Percentiles rank a stretch among this genome's conserved stretches.
These are phyloP conservation scores for Pseudognaphalium luteoalbum DNA, from an alignment of 129 eudicot species.

Conservation along the genomic window DNA sequence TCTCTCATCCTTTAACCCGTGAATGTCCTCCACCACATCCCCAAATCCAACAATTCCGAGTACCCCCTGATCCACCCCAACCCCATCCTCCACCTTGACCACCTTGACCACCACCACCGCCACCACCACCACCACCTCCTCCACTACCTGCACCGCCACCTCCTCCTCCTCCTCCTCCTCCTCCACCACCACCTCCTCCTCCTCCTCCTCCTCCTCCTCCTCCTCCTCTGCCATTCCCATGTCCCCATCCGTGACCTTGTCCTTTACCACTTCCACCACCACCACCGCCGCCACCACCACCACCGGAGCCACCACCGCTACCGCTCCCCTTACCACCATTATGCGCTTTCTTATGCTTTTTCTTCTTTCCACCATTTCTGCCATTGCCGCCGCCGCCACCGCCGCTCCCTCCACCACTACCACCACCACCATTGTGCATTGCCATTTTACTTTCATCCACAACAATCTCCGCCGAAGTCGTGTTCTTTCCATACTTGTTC, in stretches of 20 bases:
- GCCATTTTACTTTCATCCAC: constrained; percentile 26
- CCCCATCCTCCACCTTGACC: constrained; percentile 26
- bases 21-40: constrained; percentile 20
- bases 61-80: constrained; percentile 23
- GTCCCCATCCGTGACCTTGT: not conserved
- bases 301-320: not conserved
- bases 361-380: not conserved
- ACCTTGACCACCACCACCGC: not conserved
- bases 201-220: not conserved
- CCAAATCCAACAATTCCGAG: constrained; percentile 29
- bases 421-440: not conserved
- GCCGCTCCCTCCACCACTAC: not conserved
- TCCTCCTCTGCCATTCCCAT: not conserved
- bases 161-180: not conserved
- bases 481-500: constrained; percentile 22
- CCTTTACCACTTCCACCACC: not conserved
- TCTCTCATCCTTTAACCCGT: constrained; percentile 1
- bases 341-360: not conserved
- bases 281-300: not conserved
- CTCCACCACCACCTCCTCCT: not conserved
- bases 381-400: not conserved
- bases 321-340: not conserved
- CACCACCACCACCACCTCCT: not conserved
- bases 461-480: constrained; percentile 8
- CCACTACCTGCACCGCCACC: too few species aligned